Evolutionary conservation across 805 yeast species (phyloP).

Genomic region (Kodamaea nitidulidarum): DNA sequence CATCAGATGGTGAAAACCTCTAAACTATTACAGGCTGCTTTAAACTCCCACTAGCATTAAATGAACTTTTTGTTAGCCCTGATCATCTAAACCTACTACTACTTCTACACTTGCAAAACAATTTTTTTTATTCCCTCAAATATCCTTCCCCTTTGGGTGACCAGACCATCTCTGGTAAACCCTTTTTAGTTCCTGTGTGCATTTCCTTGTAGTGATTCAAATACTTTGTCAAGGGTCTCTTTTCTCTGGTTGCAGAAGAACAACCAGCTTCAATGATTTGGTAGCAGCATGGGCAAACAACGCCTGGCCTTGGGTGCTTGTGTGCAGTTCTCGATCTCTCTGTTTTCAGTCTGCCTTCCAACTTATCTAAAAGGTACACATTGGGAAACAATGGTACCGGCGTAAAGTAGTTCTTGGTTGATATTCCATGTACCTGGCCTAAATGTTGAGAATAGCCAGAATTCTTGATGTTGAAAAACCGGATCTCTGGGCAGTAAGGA

Average conservation of each 20-base stretch:
- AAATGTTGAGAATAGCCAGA: conserved; percentile 35
- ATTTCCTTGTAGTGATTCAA: conserved; percentile 10
- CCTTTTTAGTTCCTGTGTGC: conserved; percentile 6
- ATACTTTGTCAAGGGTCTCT: conserved; percentile 12
- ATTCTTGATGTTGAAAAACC: conserved; percentile 28
- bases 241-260: conserved; percentile 14
- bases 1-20: too few relatives aligned
- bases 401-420: conserved; percentile 23
- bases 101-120: too few relatives aligned
- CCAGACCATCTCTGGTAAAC: conserved; percentile 1
- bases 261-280: conserved; percentile 21
- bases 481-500: conserved; percentile 28
- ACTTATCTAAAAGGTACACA: conserved; percentile 18
- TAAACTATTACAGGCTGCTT: too few relatives aligned
- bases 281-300: conserved; percentile 29
- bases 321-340: conserved; percentile 21
- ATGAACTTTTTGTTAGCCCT: too few relatives aligned
- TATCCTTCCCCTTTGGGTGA: background rate
- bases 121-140: background rate
- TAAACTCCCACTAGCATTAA: too few relatives aligned
- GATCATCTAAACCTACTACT: too few relatives aligned
- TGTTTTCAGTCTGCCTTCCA: conserved; percentile 8
- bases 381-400: conserved; percentile 28
- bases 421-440: conserved; percentile 32
- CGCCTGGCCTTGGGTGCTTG: conserved; percentile 19